Evolutionary conservation across 2,329 filamentous ascomycete genomes (phyloP), one percentile per base, ranked within the genome.

Genomic region (Claviceps sp.): DNA sequence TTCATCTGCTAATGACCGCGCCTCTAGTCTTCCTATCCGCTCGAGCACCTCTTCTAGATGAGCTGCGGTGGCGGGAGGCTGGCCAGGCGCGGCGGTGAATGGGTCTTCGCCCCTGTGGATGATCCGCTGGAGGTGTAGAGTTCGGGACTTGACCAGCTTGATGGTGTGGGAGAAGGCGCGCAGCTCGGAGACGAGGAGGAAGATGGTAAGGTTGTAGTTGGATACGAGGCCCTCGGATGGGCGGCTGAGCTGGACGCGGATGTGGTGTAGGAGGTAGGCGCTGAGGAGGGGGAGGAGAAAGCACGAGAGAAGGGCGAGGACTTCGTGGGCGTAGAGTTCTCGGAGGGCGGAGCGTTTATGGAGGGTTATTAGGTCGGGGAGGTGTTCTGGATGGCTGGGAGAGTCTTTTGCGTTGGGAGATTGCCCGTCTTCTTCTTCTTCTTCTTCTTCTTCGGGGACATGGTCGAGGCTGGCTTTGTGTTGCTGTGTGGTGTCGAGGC

Each of bases 141-240:
- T 95, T 37, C 88, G 80, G 14, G 80, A 78, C 60, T 88, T 83
- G 4, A 94, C 76, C 60, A 96, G 78, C 62, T 83, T 87, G 55
- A 95, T 79, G 26, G 94, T 70, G 62, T 96, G 90, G 1, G 86
- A 80, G 47, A 89, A 71, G 0, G 91, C 91, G 3, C 87, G 83
- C 29, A 96, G 73, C 67, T 97, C 91, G 3, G 91, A 86, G 1
- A 86, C 87, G 17, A 95, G 76, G 2, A 95, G 73, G 66, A 96
- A 97, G 50, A 97, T 87, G 13, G 85, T 89, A 51, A 97, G 74
- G 65, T 96, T 96, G 69, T 91, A 94, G 66, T 95, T 87, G 4
- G 88, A 95, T 6, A 97, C 84, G 11, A 97, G 73, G 1, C 87
- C 87, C 64, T 94, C 89, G 0, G 88, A 89, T 0, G 86, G 87